Base-by-base conservation (phyloP, 2,329 filamentous ascomycete genomes). In the Hirsutella thompsonii region DNA sequence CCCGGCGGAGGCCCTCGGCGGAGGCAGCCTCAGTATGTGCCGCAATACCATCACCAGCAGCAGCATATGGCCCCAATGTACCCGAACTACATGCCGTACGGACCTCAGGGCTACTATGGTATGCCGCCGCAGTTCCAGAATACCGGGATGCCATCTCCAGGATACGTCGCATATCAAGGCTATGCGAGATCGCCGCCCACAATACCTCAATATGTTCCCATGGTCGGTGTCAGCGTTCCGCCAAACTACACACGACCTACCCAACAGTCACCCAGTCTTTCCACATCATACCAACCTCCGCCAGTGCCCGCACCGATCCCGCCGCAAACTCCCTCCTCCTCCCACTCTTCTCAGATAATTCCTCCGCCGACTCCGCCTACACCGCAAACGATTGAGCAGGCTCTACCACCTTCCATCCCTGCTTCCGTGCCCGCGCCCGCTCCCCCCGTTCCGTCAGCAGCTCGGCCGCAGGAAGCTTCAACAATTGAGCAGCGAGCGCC, bases 101-200 rank as follows among this genome's bases (percentile, higher is more conserved):
- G 52, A 51, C 62, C 53, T 50, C 60, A 57, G 44, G 57, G 55
- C 37, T 65, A 63, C 49, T 75, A 73, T 53, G 72, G 69, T 46
- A 70, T 79, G 59, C 68, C 74, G 43, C 71, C 73, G 46, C 75
- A 74, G 43, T 75, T 82, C 52, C 78, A 76, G 52, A 68, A 63
- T 47, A 62, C 59, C 14, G 62, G 54, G 36, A 66, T 74, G 52
- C 63, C 66, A 41, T 62, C 59, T 35, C 56, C 61, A 18, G 62
- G 60, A 21, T 74, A 72, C 50, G 61, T 69, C 52, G 63, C 66
- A 16, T 74, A 74, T 49, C 67, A 63, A 42, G 57, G 55, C 37
- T 74, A 76, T 49, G 57, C 60, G 30, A 63, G 67, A 40, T 70
- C 70, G 42, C 67, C 70, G 26, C 67, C 68, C 36, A 53, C 66